A percentile compares a stretch with the other conserved stretches of the same genome.
Evolutionary conservation across 2,329 filamentous ascomycete species (phyloP).

Genomic region (Curvularia verruculosa): DNA sequence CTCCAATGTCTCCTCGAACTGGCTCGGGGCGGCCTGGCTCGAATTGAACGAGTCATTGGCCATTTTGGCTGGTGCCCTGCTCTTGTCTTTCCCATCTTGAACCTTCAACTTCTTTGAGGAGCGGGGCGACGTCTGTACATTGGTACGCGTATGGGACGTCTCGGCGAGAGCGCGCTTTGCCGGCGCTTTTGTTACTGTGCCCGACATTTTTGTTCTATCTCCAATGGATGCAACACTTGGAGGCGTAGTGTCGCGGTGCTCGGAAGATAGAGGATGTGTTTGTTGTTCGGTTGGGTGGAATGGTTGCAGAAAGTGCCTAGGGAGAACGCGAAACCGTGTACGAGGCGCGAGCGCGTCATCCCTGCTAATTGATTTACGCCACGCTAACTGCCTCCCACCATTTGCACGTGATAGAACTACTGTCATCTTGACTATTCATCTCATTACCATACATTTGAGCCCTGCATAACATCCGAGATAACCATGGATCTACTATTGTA

Average conservation of each 20-base stretch:
- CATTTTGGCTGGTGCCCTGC: slow-evolving; percentile 68
- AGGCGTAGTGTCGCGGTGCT: slow-evolving; percentile 4
- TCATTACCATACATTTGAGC: neutral
- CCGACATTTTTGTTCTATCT: slow-evolving; percentile 36
- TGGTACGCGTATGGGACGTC: slow-evolving; percentile 52
- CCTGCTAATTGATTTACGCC: slow-evolving; percentile 30
- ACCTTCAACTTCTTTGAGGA: slow-evolving; percentile 83
- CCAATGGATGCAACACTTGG: neutral
- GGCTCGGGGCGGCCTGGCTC: slow-evolving; percentile 84
- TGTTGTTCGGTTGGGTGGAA: slow-evolving; percentile 24
- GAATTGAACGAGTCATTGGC: slow-evolving; percentile 62
- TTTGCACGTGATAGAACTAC: neutral
- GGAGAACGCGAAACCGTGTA: slow-evolving; percentile 31
- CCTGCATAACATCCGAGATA: neutral
- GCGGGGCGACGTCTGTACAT: slow-evolving; percentile 53
- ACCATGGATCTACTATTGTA: too few species aligned
- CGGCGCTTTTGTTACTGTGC: slow-evolving; percentile 44
- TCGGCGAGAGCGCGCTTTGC: slow-evolving; percentile 57
- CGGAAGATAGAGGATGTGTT: slow-evolving; percentile 10
- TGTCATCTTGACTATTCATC: neutral
- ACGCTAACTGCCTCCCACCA: slow-evolving; percentile 16
- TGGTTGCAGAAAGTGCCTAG: slow-evolving; percentile 27
- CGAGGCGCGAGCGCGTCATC: slow-evolving; percentile 41
- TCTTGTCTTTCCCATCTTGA: slow-evolving; percentile 64
- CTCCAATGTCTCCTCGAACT: slow-evolving; percentile 94